A percentile compares a stretch with the other conserved stretches of the same genome.
phyloP scores from a whole-genome alignment of 139 green algal species.

The Gonium pectorale region DNA sequence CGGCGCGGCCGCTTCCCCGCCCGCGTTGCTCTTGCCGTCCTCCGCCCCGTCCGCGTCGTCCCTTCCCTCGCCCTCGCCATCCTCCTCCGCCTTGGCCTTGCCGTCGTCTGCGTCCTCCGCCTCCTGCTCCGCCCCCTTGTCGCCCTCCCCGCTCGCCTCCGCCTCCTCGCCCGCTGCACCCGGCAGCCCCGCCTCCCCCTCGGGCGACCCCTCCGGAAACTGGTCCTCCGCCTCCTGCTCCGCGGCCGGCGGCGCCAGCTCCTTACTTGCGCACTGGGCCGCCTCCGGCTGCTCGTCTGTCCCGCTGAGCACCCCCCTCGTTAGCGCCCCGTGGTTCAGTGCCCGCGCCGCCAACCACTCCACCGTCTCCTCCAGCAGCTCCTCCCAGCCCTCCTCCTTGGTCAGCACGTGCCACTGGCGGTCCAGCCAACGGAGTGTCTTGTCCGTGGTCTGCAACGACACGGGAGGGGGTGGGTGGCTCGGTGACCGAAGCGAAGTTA shows the following conservation, averaged over 20 bases:
- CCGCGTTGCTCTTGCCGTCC: neutral
- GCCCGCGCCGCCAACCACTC: slow-evolving; percentile 11
- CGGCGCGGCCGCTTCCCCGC: too few species aligned
- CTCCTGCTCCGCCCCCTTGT: neutral
- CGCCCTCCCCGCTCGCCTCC: neutral
- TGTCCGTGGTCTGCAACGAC: slow-evolving; percentile 63
- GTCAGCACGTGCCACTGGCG: slow-evolving; percentile 79
- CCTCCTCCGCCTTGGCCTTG: neutral
- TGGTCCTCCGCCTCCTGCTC: neutral
- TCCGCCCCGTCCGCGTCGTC: neutral
- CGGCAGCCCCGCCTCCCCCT: neutral
- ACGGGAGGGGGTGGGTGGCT: too few species aligned
- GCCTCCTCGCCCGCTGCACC: neutral
- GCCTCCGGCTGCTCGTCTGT: neutral
- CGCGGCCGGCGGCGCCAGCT: too few species aligned
- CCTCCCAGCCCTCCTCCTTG: slow-evolving; percentile 72
- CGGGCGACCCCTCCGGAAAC: neutral
- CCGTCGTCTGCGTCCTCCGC: neutral
- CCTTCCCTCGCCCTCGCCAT: neutral
- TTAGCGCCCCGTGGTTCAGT: neutral
- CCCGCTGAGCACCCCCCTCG: neutral
- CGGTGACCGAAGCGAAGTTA: too few species aligned
- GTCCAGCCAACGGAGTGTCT: slow-evolving; percentile 70
- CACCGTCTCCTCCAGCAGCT: neutral
- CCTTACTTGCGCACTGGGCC: neutral